Base-by-base conservation (phyloP, 257 asterid genomes). In the Striga asiatica region DNA sequence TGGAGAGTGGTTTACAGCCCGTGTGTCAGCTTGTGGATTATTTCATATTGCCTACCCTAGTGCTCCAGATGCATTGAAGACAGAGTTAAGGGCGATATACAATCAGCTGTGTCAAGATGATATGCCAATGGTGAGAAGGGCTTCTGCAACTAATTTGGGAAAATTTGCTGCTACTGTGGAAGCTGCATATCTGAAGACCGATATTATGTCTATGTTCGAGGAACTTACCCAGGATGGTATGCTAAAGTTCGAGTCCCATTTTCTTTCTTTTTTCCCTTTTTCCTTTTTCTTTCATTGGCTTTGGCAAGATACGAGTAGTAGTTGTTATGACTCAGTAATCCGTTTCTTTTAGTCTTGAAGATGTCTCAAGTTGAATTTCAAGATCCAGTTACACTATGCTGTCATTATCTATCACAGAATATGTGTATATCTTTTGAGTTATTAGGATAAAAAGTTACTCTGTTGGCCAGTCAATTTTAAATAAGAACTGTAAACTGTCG, bases 1-100 rank as follows among this genome's bases (percentile, higher is more conserved):
- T 48, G 94, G 96, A 17, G 96, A 87, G 76, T 87, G 96, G 96
- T 87, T 87, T 57, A 87, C 96, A 19, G 96, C 96, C 42, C 87
- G 96, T 17, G 89, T 87, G 50, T 87, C 96, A 34, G 87, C 96
- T 34, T 87, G 96, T 64, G 96, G 94, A 65, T 68, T 87, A 42
- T 87, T 87, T 76, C 94, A 87, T 50, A 80, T 87, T 74, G 94
- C 93, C 34, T 87, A 83, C 64, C 70, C 85, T 24, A 81, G 94
- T 77, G 96, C 96, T 66, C 61, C 96, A 21, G 89, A 84, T 42
- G 43, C 62, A 69, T 69, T 87, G 49, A 87, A 87, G 80, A 75
- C 89, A 14, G 96, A 87, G 62, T 68, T 83, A 53, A 78, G 94
- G 71, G 68, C 94, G 10, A 72, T 79, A 58, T 87, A 87, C 64